These are phyloP conservation scores for Schizonepeta tenuifolia DNA, from an alignment of 257 asterid genomes.

Conservation along the genomic window DNA sequence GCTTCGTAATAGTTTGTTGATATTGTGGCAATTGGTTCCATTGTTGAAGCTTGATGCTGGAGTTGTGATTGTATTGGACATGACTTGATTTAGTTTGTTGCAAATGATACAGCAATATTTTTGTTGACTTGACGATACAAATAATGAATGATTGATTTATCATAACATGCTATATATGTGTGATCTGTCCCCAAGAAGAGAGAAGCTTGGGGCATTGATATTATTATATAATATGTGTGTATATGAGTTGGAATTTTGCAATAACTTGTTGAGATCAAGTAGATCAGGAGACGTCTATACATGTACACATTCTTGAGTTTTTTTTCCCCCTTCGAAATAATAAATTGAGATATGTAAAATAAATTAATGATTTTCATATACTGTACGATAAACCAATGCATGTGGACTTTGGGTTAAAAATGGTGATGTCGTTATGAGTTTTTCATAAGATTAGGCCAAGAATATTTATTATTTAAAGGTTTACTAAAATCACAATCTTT, in stretches of 20 bases:
- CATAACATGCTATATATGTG: not conserved
- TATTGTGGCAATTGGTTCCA: slow-evolving; percentile 17
- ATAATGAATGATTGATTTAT: no score
- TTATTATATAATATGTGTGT: no score
- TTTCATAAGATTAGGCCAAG: not conserved
- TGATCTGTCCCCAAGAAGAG: not conserved
- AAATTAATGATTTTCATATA: no score
- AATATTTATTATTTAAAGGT: no score
- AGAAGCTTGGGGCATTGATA: not conserved
- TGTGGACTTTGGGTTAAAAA: no score
- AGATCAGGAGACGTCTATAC: no score
- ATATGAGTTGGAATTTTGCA: not conserved
- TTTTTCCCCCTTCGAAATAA: no score
- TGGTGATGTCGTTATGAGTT: not conserved
- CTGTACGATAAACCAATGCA: not conserved
- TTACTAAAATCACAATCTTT: no score
- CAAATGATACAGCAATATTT: not conserved
- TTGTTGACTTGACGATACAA: no score
- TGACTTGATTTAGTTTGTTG: slow-evolving; percentile 25
- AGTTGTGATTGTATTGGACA: slow-evolving; percentile 37
- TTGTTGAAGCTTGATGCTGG: slow-evolving; percentile 32
- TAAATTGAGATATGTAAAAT: no score
- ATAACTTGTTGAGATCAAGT: not conserved
- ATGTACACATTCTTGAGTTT: no score
- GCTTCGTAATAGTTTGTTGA: not conserved